These are phyloP conservation scores for Neopestalotiopsis clavispora DNA, from an alignment of 2,329 filamentous ascomycete genomes.

Conservation along the genomic window DNA sequence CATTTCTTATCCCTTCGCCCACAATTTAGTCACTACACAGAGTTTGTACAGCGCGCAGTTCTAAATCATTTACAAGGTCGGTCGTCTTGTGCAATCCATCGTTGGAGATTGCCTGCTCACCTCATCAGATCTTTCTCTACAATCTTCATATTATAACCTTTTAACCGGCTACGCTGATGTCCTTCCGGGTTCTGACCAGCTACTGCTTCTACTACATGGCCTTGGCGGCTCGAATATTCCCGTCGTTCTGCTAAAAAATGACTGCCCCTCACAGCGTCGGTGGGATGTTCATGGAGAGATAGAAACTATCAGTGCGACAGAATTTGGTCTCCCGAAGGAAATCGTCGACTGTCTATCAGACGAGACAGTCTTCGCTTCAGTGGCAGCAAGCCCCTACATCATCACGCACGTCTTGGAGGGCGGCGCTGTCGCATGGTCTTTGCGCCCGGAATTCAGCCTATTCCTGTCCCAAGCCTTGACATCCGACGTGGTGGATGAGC, in stretches of 20 bases:
- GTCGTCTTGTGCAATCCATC: neutral
- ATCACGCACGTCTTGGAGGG: constrained; percentile 25
- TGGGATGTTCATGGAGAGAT: constrained; percentile 35
- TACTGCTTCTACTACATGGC: constrained; percentile 30
- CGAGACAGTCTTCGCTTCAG: constrained; percentile 19
- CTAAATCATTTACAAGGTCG: constrained; percentile 8
- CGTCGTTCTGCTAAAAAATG: constrained; percentile 26
- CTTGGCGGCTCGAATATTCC: constrained; percentile 28
- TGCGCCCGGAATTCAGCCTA: constrained; percentile 21
- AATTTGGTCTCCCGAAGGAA: constrained; percentile 30
- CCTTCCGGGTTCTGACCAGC: constrained; percentile 28
- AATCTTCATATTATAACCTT: constrained; percentile 29
- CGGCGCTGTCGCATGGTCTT: constrained; percentile 24
- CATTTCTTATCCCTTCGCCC: constrained; percentile 30
- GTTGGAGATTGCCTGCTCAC: neutral
- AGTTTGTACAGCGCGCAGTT: constrained; percentile 31
- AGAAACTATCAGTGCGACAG: constrained; percentile 23
- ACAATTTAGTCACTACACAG: constrained; percentile 21
- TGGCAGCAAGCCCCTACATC: constrained; percentile 21
- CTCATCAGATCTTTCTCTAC: neutral
- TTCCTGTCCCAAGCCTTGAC: neutral
- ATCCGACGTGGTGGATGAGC: constrained; percentile 24
- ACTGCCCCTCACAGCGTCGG: constrained; percentile 25
- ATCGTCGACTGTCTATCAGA: constrained; percentile 26
- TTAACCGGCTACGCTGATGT: constrained; percentile 31